A percentile compares a stretch with the other conserved stretches of the same genome.
Evolutionary conservation across 208 protist species (phyloP).

Genomic region (Vickermania ingenoplastis): DNA sequence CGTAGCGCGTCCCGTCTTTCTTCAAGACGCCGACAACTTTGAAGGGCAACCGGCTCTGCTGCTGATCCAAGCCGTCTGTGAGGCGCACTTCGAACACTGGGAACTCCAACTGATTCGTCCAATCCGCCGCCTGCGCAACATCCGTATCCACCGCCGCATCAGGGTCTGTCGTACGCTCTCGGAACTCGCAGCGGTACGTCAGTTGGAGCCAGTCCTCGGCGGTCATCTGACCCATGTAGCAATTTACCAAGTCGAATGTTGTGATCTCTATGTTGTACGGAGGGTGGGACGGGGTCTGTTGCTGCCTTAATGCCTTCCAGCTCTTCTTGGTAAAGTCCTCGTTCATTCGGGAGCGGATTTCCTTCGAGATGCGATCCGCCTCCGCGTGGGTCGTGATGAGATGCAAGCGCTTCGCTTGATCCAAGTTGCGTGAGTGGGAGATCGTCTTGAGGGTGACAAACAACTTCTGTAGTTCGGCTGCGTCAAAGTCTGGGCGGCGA

Average conservation of each 20-base stretch:
- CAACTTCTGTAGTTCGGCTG: slow-evolving; percentile 48
- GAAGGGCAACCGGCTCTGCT: slow-evolving; percentile 67
- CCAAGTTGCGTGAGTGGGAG: slow-evolving; percentile 44
- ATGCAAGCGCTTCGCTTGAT: slow-evolving; percentile 40
- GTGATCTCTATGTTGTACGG: slow-evolving; percentile 78
- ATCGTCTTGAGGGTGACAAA: slow-evolving; percentile 71
- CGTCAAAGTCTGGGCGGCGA: slow-evolving; percentile 75
- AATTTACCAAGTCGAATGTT: slow-evolving; percentile 75
- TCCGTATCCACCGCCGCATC: not conserved
- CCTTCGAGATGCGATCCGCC: slow-evolving; percentile 68
- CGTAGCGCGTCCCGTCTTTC: slow-evolving; percentile 85
- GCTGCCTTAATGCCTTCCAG: slow-evolving; percentile 77
- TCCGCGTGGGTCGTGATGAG: slow-evolving; percentile 84
- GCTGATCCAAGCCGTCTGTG: slow-evolving; percentile 53
- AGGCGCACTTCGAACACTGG: slow-evolving; percentile 85
- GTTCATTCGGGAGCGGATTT: slow-evolving; percentile 69
- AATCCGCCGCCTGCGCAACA: slow-evolving; percentile 36
- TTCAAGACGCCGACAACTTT: slow-evolving; percentile 81
- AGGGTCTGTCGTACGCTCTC: slow-evolving; percentile 52
- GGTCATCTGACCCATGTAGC: slow-evolving; percentile 87
- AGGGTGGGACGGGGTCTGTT: slow-evolving; percentile 27
- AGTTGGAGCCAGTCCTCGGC: slow-evolving; percentile 87
- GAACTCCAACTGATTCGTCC: slow-evolving; percentile 71
- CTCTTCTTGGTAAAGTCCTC: slow-evolving; percentile 83
- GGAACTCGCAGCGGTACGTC: slow-evolving; percentile 78